These are phyloP conservation scores for Pythium brassicae DNA, from an alignment of 352 stramenopile genomes.

Conservation along the genomic window DNA sequence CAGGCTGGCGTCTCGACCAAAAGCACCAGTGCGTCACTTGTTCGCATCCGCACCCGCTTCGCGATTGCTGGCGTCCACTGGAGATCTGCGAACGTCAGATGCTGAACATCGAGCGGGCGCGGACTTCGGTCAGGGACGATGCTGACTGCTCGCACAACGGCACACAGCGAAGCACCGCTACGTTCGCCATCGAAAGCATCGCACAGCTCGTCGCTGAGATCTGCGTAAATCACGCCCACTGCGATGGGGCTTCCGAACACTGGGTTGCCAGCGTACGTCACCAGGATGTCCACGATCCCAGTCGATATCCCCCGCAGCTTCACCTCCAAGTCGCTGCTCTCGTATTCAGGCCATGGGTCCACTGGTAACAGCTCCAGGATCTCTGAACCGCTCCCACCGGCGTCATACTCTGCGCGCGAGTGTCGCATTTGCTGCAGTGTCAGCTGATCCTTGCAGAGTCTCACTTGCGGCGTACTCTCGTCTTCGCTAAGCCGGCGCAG, in stretches of 20 bases:
- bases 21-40: constrained; percentile 6
- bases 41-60: constrained; percentile 2
- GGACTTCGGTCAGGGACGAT: background rate
- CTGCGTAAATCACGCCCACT: background rate
- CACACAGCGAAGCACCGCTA: background rate
- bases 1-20: background rate
- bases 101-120: too few relatives aligned
- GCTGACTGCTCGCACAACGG: constrained; percentile 1
- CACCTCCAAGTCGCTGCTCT: background rate
- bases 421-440: background rate
- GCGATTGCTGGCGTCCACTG: background rate
- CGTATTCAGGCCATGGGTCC: background rate
- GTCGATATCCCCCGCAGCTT: background rate
- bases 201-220: background rate
- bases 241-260: constrained; percentile 7
- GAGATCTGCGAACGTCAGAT: constrained; percentile 1
- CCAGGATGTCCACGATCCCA: background rate
- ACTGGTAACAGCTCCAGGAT: background rate
- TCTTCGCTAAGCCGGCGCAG: background rate
- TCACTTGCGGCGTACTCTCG: background rate
- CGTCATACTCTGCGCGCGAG: background rate
- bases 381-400: background rate
- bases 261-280: background rate
- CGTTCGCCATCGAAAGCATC: too few relatives aligned
- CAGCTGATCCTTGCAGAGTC: background rate